These are phyloP conservation scores for Amphicarpaea edgeworthii DNA, from an alignment of 306 rosid genomes.

Conservation along the genomic window DNA sequence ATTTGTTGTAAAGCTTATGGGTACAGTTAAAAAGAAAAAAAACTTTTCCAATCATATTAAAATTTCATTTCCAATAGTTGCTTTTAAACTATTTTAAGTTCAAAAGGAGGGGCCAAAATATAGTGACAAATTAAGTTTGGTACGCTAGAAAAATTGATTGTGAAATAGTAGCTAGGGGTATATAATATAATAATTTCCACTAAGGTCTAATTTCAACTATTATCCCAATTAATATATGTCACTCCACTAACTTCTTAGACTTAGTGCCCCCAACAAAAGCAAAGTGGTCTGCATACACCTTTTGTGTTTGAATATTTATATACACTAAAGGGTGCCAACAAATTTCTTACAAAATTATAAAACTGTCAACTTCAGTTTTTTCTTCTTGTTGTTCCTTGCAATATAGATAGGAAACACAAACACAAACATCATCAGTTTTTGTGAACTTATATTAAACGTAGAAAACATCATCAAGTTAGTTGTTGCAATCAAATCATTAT, in stretches of 20 bases:
- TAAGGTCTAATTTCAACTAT: slow-evolving; percentile 47
- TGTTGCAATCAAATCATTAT: slow-evolving; percentile 47
- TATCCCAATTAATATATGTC: slow-evolving; percentile 46
- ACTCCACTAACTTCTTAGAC: slow-evolving; percentile 67
- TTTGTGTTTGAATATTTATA: slow-evolving; percentile 57
- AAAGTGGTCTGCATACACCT: slow-evolving; percentile 70
- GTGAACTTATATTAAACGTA: slow-evolving; percentile 47
- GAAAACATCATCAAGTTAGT: slow-evolving; percentile 37
- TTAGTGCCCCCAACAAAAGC: slow-evolving; percentile 83
- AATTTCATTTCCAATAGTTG: not conserved
- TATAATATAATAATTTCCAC: slow-evolving; percentile 62
- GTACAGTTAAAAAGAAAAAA: not conserved
- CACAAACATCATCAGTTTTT: slow-evolving; percentile 26
- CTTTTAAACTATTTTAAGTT: slow-evolving; percentile 17
- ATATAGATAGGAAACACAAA: slow-evolving; percentile 54
- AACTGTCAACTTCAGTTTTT: slow-evolving; percentile 54
- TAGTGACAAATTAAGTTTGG: slow-evolving; percentile 39
- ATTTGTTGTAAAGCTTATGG: slow-evolving; percentile 48
- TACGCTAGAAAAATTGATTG: slow-evolving; percentile 36
- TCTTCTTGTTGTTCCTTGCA: slow-evolving; percentile 30
- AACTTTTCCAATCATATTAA: not conserved
- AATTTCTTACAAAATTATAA: slow-evolving; percentile 44
- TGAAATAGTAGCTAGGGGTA: slow-evolving; percentile 52
- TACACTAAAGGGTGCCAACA: slow-evolving; percentile 37
- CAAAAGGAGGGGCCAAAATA: not conserved